phyloP scores from a whole-genome alignment of 768 basidiomycete genomes.

The Pleurotus cornucopiae region DNA sequence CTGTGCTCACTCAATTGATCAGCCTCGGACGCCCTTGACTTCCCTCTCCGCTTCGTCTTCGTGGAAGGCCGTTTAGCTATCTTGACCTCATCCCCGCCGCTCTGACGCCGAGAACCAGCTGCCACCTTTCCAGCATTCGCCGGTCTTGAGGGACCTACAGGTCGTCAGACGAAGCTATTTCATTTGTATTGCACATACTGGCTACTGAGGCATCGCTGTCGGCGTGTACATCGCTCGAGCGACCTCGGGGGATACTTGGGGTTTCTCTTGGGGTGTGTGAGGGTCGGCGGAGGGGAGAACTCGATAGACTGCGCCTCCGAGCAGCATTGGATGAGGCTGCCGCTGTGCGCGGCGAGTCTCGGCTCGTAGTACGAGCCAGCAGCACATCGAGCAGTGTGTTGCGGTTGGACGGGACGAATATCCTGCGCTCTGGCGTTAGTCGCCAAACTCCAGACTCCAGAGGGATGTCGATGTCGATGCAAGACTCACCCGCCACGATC shows the following conservation, averaged over 20 bases:
- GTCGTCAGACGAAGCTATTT: not conserved
- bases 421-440: conserved; percentile 24
- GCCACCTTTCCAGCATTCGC: not conserved
- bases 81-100: not conserved
- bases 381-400: conserved; percentile 52
- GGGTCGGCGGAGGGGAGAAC: not conserved
- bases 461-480: not conserved
- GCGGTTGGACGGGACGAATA: conserved; percentile 46
- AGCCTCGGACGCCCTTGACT: not conserved
- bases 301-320: not conserved
- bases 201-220: not conserved
- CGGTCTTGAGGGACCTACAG: not conserved
- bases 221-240: not conserved
- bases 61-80: not conserved
- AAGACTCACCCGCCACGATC: conserved; percentile 59
- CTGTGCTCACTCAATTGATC: not conserved
- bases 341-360: conserved; percentile 37
- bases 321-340: not conserved
- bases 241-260: not conserved
- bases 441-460: not conserved
- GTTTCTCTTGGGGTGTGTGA: not conserved
- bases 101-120: not conserved
- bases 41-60: not conserved
- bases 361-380: conserved; percentile 39
- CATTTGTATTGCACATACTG: not conserved